Percentiles rank a stretch among this genome's conserved stretches.
phyloP scores from a whole-genome alignment of 1,139 yeast species.

The Casaregolazyma lundiana region DNA sequence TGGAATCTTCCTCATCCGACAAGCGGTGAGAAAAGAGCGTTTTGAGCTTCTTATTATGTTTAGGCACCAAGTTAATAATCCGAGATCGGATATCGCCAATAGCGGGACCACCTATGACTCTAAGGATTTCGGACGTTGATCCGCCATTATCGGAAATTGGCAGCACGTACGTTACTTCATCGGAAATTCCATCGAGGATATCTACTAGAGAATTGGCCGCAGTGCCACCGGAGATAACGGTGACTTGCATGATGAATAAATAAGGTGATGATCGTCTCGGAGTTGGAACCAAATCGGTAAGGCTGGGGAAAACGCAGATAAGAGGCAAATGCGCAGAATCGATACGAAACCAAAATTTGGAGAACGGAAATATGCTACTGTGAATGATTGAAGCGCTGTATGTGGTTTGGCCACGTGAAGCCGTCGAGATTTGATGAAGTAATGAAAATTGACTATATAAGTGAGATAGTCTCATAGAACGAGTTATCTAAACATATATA shows the following conservation, averaged over 20 bases:
- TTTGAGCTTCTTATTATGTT: slow-evolving; percentile 36
- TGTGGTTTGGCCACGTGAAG: no score
- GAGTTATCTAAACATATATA: no score
- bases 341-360: no score
- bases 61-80: slow-evolving; percentile 64
- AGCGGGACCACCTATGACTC: slow-evolving; percentile 93
- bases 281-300: neutral
- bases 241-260: neutral
- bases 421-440: no score
- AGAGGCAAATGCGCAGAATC: no score
- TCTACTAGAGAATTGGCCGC: slow-evolving; percentile 64
- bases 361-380: no score
- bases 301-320: neutral
- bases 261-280: neutral
- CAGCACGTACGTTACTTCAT: slow-evolving; percentile 55
- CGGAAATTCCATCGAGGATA: slow-evolving; percentile 40
- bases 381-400: no score
- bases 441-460: no score
- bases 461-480: no score
- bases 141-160: slow-evolving; percentile 96
- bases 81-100: slow-evolving; percentile 89
- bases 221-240: slow-evolving; percentile 63
- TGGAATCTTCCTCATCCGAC: slow-evolving; percentile 33
- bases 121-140: slow-evolving; percentile 82
- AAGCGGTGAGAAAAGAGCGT: slow-evolving; percentile 58